Conservation (phyloP, 1,284 basidiomycete genomes). For the Coniferiporia weirii region DNA sequence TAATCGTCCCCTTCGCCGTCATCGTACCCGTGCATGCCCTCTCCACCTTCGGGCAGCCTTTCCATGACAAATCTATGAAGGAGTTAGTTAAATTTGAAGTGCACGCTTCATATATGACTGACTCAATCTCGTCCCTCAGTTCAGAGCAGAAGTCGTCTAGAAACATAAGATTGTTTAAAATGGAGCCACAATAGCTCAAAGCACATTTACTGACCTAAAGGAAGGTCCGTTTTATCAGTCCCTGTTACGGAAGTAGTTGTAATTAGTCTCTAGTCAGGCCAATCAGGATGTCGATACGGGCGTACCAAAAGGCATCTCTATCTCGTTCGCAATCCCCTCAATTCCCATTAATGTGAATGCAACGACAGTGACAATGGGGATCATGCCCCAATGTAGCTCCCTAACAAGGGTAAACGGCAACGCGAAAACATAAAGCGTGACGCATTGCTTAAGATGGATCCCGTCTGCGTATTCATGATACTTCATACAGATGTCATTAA, state of each 20-base stretch:
- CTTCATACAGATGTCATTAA: background rate
- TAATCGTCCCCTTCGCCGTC: conserved; percentile 75
- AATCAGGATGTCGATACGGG: conserved; percentile 14
- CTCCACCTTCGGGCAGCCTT: conserved; percentile 71
- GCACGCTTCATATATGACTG: conserved; percentile 28
- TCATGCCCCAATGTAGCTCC: conserved; percentile 74
- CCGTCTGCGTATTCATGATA: conserved; percentile 43
- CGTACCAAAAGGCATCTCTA: conserved; percentile 84
- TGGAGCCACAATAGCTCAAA: background rate
- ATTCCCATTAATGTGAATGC: conserved; percentile 91
- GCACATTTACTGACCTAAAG: conserved; percentile 48
- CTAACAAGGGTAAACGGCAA: conserved; percentile 79
- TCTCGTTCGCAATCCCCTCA: conserved; percentile 88
- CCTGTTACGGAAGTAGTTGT: conserved; percentile 34
- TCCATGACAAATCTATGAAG: conserved; percentile 65
- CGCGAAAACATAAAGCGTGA: conserved; percentile 83
- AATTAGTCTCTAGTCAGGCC: background rate
- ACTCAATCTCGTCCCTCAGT: conserved; percentile 80
- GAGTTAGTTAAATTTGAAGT: conserved; percentile 8
- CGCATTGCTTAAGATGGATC: conserved; percentile 90
- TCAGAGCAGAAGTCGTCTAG: conserved; percentile 80
- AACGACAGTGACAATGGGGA: conserved; percentile 79
- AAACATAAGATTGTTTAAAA: conserved; percentile 20
- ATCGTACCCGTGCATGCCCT: conserved; percentile 59
- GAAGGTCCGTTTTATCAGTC: conserved; percentile 57